Evolutionary conservation across 1,284 basidiomycete species (phyloP).

Genomic region (Rhodotorula sp.): DNA sequence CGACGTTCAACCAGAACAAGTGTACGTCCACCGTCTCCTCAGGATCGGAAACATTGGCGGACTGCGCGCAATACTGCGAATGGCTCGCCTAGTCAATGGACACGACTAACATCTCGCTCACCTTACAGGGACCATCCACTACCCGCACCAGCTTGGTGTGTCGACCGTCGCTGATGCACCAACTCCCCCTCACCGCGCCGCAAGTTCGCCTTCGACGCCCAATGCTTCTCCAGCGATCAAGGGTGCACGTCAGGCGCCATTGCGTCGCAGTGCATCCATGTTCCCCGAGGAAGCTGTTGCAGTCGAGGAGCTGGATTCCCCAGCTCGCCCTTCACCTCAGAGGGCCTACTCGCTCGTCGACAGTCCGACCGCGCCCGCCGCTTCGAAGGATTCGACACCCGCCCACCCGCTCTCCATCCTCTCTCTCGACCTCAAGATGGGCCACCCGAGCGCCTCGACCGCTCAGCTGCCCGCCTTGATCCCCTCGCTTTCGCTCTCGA

Average conservation of each 20-base stretch:
- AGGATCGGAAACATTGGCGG: neutral
- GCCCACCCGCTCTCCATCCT: constrained; percentile 57
- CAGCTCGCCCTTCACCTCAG: constrained; percentile 16
- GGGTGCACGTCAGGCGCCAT: neutral
- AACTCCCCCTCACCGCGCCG: constrained; percentile 1
- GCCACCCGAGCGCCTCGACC: constrained; percentile 54
- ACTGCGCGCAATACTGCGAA: no score
- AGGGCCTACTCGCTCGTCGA: constrained; percentile 25
- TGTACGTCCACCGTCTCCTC: constrained; percentile 22
- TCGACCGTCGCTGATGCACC: constrained; percentile 2
- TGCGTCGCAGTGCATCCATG: constrained; percentile 30
- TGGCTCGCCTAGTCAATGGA: neutral
- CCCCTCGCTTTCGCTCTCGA: constrained; percentile 88
- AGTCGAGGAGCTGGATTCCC: neutral
- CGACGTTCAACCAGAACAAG: constrained; percentile 39
- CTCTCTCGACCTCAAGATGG: constrained; percentile 88
- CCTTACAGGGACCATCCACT: constrained; percentile 42
- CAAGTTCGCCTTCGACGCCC: constrained; percentile 11
- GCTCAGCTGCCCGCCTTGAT: constrained; percentile 71
- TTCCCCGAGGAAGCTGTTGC: constrained; percentile 4
- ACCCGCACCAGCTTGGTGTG: constrained; percentile 42
- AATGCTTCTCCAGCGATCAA: constrained; percentile 3
- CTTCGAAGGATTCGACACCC: constrained; percentile 20
- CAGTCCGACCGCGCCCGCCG: neutral
- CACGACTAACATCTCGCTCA: neutral